phyloP scores from a whole-genome alignment of 331 rosid species.

The Rosa hybrid region DNA sequence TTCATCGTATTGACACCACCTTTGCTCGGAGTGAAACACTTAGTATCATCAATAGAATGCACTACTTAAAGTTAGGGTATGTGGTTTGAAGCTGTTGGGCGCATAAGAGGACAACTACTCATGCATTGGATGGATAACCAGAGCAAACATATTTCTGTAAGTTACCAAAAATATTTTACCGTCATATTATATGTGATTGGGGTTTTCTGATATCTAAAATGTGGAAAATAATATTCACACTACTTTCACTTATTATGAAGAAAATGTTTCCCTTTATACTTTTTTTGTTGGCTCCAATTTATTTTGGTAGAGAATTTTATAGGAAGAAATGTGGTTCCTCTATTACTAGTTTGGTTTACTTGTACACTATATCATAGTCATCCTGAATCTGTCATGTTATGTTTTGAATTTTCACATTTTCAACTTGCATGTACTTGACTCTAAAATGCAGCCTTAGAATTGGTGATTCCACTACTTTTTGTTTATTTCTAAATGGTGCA shows the following conservation, averaged over 20 bases:
- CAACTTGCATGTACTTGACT: background rate
- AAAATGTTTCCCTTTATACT: background rate
- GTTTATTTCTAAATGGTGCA: background rate
- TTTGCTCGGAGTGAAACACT: slow-evolving; percentile 95
- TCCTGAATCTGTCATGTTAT: background rate
- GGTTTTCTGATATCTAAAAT: background rate
- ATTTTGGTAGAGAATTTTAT: background rate
- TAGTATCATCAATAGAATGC: slow-evolving; percentile 97
- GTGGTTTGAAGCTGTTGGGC: slow-evolving; percentile 97
- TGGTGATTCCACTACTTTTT: background rate
- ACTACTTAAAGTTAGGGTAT: slow-evolving; percentile 95
- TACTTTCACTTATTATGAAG: background rate
- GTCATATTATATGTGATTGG: background rate
- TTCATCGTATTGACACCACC: slow-evolving; percentile 85
- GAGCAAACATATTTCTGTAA: slow-evolving; percentile 95
- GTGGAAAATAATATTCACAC: background rate
- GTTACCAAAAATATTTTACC: slow-evolving; percentile 26
- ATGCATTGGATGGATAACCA: slow-evolving; percentile 97
- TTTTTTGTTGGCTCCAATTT: background rate
- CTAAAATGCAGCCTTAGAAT: background rate
- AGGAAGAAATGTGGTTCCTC: background rate
- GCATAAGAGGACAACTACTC: slow-evolving; percentile 72
- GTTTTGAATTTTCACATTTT: slow-evolving; percentile 7
- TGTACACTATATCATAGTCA: background rate
- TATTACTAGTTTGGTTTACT: background rate